Evolutionary conservation across 768 basidiomycete species (phyloP), one percentile per base, ranked within the genome.

Genomic region (Polyporus arcularius): DNA sequence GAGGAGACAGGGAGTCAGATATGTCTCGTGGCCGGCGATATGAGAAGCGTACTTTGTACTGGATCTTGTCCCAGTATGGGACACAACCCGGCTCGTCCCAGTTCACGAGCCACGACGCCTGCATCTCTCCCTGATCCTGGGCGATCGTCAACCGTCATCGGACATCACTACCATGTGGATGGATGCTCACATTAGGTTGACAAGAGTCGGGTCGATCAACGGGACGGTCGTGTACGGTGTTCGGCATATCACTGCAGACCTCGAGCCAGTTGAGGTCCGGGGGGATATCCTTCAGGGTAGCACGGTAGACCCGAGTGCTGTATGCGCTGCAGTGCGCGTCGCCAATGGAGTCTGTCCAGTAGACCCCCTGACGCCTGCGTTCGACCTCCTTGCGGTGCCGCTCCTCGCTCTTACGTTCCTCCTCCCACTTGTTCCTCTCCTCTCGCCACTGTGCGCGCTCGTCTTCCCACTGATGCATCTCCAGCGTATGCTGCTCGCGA

Each of bases 361-460:
- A 52, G 45, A 58, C 54, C n/a, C 54, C 52, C n/a, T 41, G 39
- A 1, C 55, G 45, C 10, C 55, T 30, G 9, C 35, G 39, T 11
- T 50, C 38, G 32, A 47, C 35, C n/a, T 57, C 64, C 41, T 52
- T 48, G 39, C 56, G 42, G 30, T 69, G 69, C 12, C 58, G 41
- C 39, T 58, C 63, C 35, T 61, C 40, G 16, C 60, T 63, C 31
- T 61, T 58, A 35, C 53, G 47, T 26, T 68, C 62, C 41, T 61
- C 51, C 53, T 62, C 58, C 28, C 41, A 57, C 35, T 61, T 53
- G 35, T 57, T 31, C 18, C 31, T n/a, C 18, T 66, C 57, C 18
- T 40, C 53, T 21, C 61, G 38, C 8, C 40, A n/a, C 26, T 49
- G 56, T 31, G 57, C 41, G 21, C 49, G 55, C 47, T 61, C 30